phyloP scores from a whole-genome alignment of 2,329 filamentous ascomycete genomes.

The Ophiostoma tasmaniense region DNA sequence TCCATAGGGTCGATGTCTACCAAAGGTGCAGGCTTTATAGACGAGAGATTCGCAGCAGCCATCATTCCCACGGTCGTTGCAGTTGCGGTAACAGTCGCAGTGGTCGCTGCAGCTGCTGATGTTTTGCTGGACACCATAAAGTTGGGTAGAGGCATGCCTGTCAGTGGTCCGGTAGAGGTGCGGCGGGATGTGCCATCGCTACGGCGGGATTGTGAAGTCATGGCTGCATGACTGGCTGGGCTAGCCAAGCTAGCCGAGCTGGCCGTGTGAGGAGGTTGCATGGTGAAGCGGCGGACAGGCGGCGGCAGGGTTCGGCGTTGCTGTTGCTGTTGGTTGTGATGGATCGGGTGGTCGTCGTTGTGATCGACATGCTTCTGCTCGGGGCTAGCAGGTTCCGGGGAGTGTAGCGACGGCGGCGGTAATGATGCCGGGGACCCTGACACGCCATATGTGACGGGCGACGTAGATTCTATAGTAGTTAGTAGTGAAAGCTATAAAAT shows the following conservation, averaged over 20 bases:
- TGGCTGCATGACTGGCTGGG: conserved; percentile 32
- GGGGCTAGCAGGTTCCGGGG: conserved; percentile 25
- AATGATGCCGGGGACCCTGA: conserved; percentile 47
- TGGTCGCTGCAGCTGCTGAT: conserved; percentile 12
- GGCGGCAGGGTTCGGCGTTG: not conserved
- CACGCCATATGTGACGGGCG: conserved; percentile 41
- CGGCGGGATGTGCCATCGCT: conserved; percentile 37
- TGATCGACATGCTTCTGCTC: conserved; percentile 40
- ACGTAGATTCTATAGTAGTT: conserved; percentile 38
- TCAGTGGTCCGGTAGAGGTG: conserved; percentile 31
- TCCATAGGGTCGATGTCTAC: not conserved
- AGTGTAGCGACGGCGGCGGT: not conserved
- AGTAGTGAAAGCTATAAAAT: not conserved
- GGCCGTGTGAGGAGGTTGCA: conserved; percentile 33
- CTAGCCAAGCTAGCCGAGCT: conserved; percentile 47
- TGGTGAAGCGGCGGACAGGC: conserved; percentile 2
- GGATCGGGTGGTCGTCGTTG: not conserved
- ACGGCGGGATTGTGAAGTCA: conserved; percentile 36
- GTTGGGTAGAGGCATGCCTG: conserved; percentile 18
- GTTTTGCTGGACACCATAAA: conserved; percentile 18
- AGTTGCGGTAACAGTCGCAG: conserved; percentile 22
- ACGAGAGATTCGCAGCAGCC: not conserved
- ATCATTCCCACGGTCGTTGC: conserved; percentile 21
- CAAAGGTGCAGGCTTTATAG: not conserved
- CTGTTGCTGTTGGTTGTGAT: not conserved